A percentile compares a stretch with the other conserved stretches of the same genome.
These are phyloP conservation scores for Prototheca stagnorum DNA, from an alignment of 163 green algal genomes.

Conservation along the genomic window DNA sequence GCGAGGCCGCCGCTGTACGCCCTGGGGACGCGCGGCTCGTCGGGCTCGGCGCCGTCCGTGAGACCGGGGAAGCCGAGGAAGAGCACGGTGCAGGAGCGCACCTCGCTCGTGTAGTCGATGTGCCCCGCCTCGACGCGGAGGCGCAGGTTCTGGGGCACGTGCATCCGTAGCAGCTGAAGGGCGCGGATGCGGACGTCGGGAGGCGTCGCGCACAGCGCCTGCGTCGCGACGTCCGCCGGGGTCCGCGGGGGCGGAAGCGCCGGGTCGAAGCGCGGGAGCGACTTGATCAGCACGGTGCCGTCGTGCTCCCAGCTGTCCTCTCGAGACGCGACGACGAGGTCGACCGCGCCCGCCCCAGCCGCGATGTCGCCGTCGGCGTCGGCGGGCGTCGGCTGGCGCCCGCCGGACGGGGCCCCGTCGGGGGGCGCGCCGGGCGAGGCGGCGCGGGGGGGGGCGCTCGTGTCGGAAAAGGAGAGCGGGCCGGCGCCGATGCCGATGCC, in stretches of 20 bases:
- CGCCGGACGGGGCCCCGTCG: no score
- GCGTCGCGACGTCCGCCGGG: not conserved
- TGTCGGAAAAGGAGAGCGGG: no score
- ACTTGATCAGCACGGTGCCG: no score
- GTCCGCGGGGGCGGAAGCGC: not conserved
- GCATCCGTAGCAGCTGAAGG: slow-evolving; percentile 44
- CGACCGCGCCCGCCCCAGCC: no score
- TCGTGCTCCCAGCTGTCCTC: not conserved
- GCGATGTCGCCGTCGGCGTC: no score
- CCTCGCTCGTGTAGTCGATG: slow-evolving; percentile 61
- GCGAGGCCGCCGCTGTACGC: slow-evolving; percentile 1
- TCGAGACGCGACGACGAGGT: no score
- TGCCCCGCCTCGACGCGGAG: slow-evolving; percentile 51
- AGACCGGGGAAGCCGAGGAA: slow-evolving; percentile 70
- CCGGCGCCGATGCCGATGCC: no score
- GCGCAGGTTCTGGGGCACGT: slow-evolving; percentile 47
- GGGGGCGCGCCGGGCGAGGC: no score
- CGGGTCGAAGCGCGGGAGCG: no score
- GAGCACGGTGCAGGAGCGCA: slow-evolving; percentile 51
- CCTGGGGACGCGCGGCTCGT: not conserved
- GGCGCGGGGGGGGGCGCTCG: no score
- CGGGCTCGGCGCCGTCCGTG: not conserved
- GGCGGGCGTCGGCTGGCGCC: no score
- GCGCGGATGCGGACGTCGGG: not conserved
- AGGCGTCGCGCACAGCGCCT: not conserved